Evolutionary conservation across 169 alveolate species (phyloP).

Genomic region (Eimeria acervulina): DNA sequence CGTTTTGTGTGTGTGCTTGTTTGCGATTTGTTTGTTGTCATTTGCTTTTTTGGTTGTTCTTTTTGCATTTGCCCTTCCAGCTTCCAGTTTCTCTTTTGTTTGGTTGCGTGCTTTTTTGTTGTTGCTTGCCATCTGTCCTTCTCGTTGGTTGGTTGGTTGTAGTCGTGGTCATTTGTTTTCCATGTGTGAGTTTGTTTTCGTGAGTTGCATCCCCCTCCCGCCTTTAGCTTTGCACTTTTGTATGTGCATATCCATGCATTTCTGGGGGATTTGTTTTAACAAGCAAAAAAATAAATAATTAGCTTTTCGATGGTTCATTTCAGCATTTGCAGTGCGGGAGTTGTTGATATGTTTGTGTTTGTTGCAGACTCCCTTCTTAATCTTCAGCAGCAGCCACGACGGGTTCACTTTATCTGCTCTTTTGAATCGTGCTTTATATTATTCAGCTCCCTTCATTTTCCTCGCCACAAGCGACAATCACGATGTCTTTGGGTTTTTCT

Average conservation of each 20-base stretch:
- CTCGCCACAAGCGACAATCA: conserved; percentile 8
- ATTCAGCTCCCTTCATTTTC: not conserved
- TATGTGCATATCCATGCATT: not conserved
- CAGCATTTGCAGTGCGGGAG: not conserved
- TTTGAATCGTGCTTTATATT: not conserved
- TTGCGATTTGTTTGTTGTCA: not conserved
- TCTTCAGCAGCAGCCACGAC: conserved; percentile 68
- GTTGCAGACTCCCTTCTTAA: conserved; percentile 19
- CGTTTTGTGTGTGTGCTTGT: not conserved
- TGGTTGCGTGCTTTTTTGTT: no score
- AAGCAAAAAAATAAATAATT: no score
- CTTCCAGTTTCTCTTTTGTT: no score
- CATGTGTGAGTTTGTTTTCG: not conserved
- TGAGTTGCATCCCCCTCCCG: not conserved
- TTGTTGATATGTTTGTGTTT: not conserved
- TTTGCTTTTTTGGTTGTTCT: no score
- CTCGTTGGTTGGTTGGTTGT: no score
- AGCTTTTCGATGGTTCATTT: no score
- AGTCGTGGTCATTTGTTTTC: not conserved
- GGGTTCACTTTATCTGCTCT: conserved; percentile 52
- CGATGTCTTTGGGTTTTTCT: conserved; percentile 50
- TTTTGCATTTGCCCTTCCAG: no score
- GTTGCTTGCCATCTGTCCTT: no score
- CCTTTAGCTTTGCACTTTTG: not conserved
- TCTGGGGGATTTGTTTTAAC: no score